These are phyloP conservation scores for Sicyos baderoa DNA, from an alignment of 306 rosid species.

Conservation along the genomic window DNA sequence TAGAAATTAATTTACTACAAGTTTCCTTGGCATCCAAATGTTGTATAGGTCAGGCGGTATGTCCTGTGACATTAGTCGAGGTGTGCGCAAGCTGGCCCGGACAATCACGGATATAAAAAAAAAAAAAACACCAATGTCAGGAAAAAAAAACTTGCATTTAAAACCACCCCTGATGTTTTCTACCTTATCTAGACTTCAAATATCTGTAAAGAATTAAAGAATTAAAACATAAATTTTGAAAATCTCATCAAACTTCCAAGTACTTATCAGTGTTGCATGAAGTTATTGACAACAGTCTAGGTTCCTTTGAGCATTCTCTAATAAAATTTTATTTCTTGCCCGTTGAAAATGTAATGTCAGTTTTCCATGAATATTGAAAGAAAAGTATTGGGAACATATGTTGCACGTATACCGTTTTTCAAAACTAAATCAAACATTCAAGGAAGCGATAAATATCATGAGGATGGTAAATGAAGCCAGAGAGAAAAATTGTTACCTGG, in stretches of 20 bases:
- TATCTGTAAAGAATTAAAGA: too few relatives aligned
- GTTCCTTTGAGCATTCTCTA: not conserved
- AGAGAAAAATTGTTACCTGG: conserved; percentile 49
- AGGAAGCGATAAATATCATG: conserved; percentile 16
- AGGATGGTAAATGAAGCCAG: not conserved
- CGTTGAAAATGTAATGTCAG: not conserved
- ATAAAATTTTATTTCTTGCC: not conserved
- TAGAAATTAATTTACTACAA: too few relatives aligned
- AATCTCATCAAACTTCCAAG: not conserved
- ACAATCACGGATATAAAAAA: too few relatives aligned
- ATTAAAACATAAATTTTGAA: too few relatives aligned
- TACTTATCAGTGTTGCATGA: not conserved
- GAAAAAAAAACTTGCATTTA: not conserved
- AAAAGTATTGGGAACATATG: not conserved
- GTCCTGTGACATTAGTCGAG: too few relatives aligned
- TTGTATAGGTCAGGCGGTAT: too few relatives aligned
- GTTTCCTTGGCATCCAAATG: too few relatives aligned
- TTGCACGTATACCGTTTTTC: not conserved
- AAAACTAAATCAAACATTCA: conserved; percentile 23
- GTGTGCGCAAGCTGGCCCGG: too few relatives aligned
- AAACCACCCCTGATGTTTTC: not conserved
- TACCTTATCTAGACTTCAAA: not conserved
- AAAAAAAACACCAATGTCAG: not conserved
- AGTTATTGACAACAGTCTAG: not conserved
- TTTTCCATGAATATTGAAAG: not conserved